Percentiles rank a stretch among this genome's conserved stretches.
Evolutionary conservation across 1,139 yeast species (phyloP).

Genomic region (Pneumocystis sp.): DNA sequence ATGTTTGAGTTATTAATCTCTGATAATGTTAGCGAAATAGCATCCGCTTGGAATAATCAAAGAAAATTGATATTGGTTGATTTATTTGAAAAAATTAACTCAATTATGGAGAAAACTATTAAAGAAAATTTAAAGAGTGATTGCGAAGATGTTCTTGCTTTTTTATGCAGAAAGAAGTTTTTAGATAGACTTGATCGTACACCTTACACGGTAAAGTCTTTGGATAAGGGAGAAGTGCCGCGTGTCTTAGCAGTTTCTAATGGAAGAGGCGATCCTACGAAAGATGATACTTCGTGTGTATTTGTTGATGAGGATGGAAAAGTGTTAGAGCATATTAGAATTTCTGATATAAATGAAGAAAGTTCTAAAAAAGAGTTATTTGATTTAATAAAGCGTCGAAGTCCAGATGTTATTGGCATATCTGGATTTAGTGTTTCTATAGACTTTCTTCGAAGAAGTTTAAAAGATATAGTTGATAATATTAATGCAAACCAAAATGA

Average conservation of each 20-base stretch:
- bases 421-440: constrained; percentile 76
- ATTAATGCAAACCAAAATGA: constrained; percentile 20
- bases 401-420: constrained; percentile 80
- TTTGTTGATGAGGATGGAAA: constrained; percentile 69
- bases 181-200: constrained; percentile 74
- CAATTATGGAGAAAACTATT: constrained; percentile 56
- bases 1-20: constrained; percentile 46
- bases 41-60: constrained; percentile 68
- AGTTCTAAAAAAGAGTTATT: constrained; percentile 47
- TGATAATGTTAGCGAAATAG: constrained; percentile 70
- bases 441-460: constrained; percentile 42
- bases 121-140: constrained; percentile 70
- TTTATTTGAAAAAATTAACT: constrained; percentile 55
- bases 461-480: constrained; percentile 25
- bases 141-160: constrained; percentile 57
- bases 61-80: constrained; percentile 51
- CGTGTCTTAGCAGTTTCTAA: constrained; percentile 68
- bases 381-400: constrained; percentile 36
- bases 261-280: constrained; percentile 47
- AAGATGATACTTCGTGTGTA: constrained; percentile 77
- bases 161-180: constrained; percentile 55
- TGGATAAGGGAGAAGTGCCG: constrained; percentile 54
- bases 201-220: constrained; percentile 60
- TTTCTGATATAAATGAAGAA: constrained; percentile 50
- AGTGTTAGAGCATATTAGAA: constrained; percentile 59